phyloP scores from a whole-genome alignment of 371 early-diverging fungal species.

The Rhizopus microsporus region DNA sequence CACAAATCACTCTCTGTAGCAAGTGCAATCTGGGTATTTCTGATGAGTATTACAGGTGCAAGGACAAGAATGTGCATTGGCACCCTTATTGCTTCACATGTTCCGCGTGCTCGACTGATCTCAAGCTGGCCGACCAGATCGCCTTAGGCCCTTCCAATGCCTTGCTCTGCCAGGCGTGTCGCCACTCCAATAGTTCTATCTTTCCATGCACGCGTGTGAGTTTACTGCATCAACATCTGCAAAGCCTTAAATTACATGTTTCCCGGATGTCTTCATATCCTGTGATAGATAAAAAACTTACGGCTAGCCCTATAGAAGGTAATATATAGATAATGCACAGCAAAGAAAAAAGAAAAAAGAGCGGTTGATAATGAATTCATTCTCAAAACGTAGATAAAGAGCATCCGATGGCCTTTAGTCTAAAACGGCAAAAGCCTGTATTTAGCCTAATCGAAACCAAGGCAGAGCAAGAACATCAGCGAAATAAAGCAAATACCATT shows the following conservation, averaged over 20 bases:
- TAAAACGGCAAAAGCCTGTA: slow-evolving; percentile 13
- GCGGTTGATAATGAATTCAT: no score
- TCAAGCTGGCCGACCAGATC: background rate
- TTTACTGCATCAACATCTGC: background rate
- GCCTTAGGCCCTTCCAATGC: background rate
- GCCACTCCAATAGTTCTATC: background rate
- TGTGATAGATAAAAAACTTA: background rate
- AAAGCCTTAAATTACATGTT: background rate
- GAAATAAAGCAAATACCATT: slow-evolving; percentile 1
- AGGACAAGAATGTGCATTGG: slow-evolving; percentile 46
- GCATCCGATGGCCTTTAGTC: no score
- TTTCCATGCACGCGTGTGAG: slow-evolving; percentile 2
- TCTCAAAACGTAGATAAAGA: no score
- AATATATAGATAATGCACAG: no score
- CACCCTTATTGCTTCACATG: slow-evolving; percentile 82
- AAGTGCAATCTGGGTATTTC: slow-evolving; percentile 10
- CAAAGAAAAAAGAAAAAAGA: no score
- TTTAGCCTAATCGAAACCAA: slow-evolving; percentile 2
- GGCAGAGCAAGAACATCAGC: background rate
- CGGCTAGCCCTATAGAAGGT: no score
- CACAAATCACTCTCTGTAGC: background rate
- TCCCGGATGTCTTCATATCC: background rate
- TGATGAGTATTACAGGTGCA: background rate
- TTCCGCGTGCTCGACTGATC: slow-evolving; percentile 42
- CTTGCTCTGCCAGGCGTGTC: background rate